A percentile compares a stretch with the other conserved stretches of the same genome.
Evolutionary conservation across 345 rosid species (phyloP).

Genomic region (Hirschfeldia incana): DNA sequence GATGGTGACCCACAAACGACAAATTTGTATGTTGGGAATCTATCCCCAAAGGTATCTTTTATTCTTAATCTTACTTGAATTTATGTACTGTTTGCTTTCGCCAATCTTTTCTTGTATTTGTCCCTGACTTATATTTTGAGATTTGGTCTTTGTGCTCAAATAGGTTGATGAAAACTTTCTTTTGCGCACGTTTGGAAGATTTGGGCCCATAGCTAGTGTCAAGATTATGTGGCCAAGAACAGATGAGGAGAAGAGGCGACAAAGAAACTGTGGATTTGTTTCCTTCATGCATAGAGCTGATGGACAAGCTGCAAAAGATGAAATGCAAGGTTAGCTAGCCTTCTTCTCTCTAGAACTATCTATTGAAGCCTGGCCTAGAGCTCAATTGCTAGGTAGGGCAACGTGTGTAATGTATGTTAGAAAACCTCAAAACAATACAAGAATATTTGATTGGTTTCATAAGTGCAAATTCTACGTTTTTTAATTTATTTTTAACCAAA

Average conservation of each 20-base stretch:
- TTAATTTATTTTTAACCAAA: neutral
- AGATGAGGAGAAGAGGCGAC: conserved; percentile 90
- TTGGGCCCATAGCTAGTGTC: conserved; percentile 99
- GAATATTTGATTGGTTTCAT: neutral
- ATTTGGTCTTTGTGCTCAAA: conserved; percentile 13
- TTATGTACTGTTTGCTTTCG: conserved; percentile 13
- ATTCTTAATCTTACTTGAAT: conserved; percentile 76
- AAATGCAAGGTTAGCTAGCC: conserved; percentile 86
- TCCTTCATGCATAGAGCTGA: conserved; percentile 97
- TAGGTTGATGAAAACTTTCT: conserved; percentile 99
- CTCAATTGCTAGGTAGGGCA: neutral
- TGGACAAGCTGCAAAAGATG: conserved; percentile 99
- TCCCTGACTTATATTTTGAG: conserved; percentile 6
- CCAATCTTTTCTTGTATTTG: neutral
- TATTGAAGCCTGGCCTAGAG: conserved; percentile 10
- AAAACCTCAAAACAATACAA: neutral
- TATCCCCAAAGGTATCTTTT: conserved; percentile 75
- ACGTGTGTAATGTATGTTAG: neutral
- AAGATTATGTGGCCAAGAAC: conserved; percentile 99
- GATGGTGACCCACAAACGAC: conserved; percentile 99
- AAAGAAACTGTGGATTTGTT: conserved; percentile 96
- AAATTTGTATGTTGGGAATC: conserved; percentile 97
- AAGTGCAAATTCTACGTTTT: neutral
- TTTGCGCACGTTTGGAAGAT: conserved; percentile 97
- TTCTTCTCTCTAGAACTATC: conserved; percentile 9